Percentiles rank a stretch among this genome's conserved stretches.
Evolutionary conservation across 1,139 yeast genomes (phyloP).

Genomic region (Nakaseomyces nivariensis): DNA sequence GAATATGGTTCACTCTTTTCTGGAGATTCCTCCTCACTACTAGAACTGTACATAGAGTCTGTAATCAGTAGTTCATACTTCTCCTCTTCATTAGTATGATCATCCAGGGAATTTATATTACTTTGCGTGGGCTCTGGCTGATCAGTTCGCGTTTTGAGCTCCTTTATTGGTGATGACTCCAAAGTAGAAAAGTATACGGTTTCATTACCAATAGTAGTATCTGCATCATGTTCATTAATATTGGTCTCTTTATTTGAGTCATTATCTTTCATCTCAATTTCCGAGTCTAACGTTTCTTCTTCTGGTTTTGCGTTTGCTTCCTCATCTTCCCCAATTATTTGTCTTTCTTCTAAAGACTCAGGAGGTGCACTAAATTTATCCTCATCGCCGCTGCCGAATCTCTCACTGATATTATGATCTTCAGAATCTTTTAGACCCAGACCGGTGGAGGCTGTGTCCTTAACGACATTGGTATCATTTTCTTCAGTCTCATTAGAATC

Average conservation of each 20-base stretch:
- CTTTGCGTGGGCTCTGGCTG: neutral
- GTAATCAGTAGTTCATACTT: slow-evolving; percentile 13
- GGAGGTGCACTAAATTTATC: too few relatives aligned
- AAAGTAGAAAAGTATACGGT: neutral
- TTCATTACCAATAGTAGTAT: neutral
- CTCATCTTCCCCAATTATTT: too few relatives aligned
- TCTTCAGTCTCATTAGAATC: neutral
- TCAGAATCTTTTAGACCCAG: too few relatives aligned
- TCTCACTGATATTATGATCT: too few relatives aligned
- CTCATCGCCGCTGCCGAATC: too few relatives aligned
- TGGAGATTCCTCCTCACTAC: slow-evolving; percentile 8
- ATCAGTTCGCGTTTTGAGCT: neutral
- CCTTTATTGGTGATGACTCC: neutral
- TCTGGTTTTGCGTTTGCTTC: too few relatives aligned
- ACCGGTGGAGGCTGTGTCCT: too few relatives aligned
- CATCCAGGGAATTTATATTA: neutral
- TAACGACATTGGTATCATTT: neutral
- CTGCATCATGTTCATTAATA: too few relatives aligned
- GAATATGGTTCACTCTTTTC: slow-evolving; percentile 7
- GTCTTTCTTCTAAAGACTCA: too few relatives aligned
- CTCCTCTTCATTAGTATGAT: neutral
- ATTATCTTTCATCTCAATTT: too few relatives aligned
- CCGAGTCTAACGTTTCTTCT: too few relatives aligned
- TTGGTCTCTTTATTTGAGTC: too few relatives aligned
- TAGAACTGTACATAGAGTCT: slow-evolving; percentile 15